Evolutionary conservation across 257 asterid genomes (phyloP), one percentile per base, ranked within the genome.

Genomic region (Rubia yunnanensis): DNA sequence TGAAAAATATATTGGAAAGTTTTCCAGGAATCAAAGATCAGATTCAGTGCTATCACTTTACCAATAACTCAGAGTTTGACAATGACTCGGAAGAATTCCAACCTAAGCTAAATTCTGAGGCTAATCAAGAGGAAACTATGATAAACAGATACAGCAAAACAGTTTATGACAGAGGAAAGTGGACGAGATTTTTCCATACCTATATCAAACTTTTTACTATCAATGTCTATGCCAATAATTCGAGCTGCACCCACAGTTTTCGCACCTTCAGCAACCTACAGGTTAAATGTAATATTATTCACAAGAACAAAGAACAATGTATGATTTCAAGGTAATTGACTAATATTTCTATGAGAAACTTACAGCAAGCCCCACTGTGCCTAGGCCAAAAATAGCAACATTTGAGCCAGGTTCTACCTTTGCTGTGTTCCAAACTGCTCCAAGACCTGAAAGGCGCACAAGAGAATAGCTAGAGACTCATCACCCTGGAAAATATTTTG

Each of bases 351-450:
- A 34, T 22, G 17, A 65, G 65, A 61, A 46, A 86, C 95, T 88
- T 76, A 94, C 96, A 76, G 95, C 96, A 78, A 94, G 98, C 53
- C 97, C 98, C 72, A 94, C 92, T 60, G 96, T 88, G 70, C 99
- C 99, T 20, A 94, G 94, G 69, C 99, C 99, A 77, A 94, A 94
- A 64, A 94, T 27, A 76, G 98, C 98, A 80, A 94, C 98, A 68
- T 70, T 86, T 62, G 99, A 90, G 63, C 98, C 96, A 57, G 92
- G 73, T 81, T 94, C 99, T 56, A 94, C 99, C 76, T 88, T 90
- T 34, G 99, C 98, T 22, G 98, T 90, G 76, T 94, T 90, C 99
- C 99, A 94, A 81, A 88, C 99, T 32, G 98, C 98, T 77, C 99
- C 99, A 82, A 94, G 99, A 73, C 96, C 99, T 92, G 69, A 38